Evolutionary conservation across 345 rosid species (phyloP).

Genomic region (Orychophragmus violaceus): DNA sequence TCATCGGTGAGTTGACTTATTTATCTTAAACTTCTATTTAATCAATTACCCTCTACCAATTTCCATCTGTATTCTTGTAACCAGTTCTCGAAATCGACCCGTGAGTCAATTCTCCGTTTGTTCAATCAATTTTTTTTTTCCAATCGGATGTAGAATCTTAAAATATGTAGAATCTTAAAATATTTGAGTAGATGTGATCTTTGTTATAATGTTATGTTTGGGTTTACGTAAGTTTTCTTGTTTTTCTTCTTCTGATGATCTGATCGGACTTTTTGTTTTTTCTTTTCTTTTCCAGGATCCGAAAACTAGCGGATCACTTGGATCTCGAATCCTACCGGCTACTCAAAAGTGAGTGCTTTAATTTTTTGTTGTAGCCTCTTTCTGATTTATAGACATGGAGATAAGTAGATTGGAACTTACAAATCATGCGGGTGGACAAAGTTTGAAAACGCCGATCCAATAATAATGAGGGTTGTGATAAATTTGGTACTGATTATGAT

Average conservation of each 20-base stretch:
- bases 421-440: background rate
- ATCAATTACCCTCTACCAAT: background rate
- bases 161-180: background rate
- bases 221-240: slow-evolving; percentile 8
- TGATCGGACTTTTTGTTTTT: background rate
- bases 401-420: background rate
- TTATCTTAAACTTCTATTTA: background rate
- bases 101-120: background rate
- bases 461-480: background rate
- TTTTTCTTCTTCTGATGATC: background rate
- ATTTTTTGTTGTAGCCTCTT: background rate
- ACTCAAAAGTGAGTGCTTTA: slow-evolving; percentile 8
- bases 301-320: slow-evolving; percentile 21
- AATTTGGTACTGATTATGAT: background rate
- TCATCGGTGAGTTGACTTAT: slow-evolving; percentile 28
- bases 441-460: background rate
- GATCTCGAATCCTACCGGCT: slow-evolving; percentile 25
- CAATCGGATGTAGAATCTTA: background rate
- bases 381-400: background rate
- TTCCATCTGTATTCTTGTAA: background rate
- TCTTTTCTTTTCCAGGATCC: slow-evolving; percentile 12
- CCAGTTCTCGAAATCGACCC: background rate
- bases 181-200: slow-evolving; percentile 10
- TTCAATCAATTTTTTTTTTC: background rate
- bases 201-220: background rate